Percentiles rank a stretch among this genome's conserved stretches.
Evolutionary conservation across 192 early-diverging fungal species (phyloP).

Genomic region (Dissophora globulifera): DNA sequence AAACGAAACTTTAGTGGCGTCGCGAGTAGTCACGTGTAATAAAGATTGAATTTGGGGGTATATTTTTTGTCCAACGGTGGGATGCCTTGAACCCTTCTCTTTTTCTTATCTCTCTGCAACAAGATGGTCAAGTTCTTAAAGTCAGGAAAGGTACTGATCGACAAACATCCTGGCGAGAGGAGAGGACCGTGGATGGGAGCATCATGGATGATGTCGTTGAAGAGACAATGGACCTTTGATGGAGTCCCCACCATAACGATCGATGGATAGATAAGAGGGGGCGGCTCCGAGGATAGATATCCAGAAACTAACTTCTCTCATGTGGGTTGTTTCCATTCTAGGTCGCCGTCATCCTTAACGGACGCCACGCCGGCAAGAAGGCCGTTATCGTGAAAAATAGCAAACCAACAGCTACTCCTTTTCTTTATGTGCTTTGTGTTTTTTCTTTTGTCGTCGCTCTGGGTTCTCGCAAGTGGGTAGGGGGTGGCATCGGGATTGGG

Average conservation of each 20-base stretch:
- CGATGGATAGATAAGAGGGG: slow-evolving; percentile 20
- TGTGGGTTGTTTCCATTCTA: slow-evolving; percentile 51
- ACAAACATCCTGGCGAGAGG: slow-evolving; percentile 10
- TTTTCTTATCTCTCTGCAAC: slow-evolving; percentile 26
- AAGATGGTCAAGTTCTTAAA: slow-evolving; percentile 41
- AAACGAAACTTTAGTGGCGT: neutral
- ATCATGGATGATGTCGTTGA: neutral
- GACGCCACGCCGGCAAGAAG: slow-evolving; percentile 99
- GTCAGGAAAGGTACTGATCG: slow-evolving; percentile 23
- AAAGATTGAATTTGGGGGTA: neutral
- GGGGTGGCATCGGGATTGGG: neutral
- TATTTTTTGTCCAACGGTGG: neutral
- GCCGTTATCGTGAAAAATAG: slow-evolving; percentile 95
- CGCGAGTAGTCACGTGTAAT: neutral
- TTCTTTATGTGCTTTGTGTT: too few relatives aligned
- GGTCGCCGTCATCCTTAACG: slow-evolving; percentile 98
- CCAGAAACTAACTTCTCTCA: too few relatives aligned
- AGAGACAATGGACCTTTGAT: too few relatives aligned
- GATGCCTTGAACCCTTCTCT: slow-evolving; percentile 18
- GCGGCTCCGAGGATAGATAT: neutral
- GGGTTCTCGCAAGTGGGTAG: too few relatives aligned
- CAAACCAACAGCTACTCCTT: slow-evolving; percentile 42
- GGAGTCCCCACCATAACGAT: too few relatives aligned
- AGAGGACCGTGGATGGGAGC: too few relatives aligned
- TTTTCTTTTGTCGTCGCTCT: too few relatives aligned